These are phyloP conservation scores for Alternaria consortialis DNA, from an alignment of 2,329 filamentous ascomycete genomes.

Conservation along the genomic window DNA sequence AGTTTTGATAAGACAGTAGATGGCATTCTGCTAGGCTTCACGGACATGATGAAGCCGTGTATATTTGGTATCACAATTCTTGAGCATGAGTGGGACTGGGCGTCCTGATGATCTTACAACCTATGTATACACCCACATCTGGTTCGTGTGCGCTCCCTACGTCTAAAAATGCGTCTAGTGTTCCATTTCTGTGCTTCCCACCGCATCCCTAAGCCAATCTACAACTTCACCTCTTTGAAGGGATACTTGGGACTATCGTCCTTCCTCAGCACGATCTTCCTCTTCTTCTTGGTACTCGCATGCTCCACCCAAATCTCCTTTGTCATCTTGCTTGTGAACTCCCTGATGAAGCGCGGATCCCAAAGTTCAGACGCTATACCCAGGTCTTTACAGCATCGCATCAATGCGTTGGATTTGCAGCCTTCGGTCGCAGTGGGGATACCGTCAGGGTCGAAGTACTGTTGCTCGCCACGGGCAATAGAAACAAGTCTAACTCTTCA, in stretches of 20 bases:
- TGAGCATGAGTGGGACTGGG: constrained; percentile 2
- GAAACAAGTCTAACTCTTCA: constrained; percentile 76
- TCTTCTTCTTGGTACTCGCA: constrained; percentile 83
- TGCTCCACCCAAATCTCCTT: constrained; percentile 93
- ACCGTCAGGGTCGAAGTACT: constrained; percentile 88
- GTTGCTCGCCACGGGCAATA: constrained; percentile 91
- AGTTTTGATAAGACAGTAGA: constrained; percentile 16
- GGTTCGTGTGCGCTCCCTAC: not conserved
- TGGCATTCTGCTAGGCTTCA: constrained; percentile 8
- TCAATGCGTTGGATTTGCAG: constrained; percentile 96
- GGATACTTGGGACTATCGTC: constrained; percentile 76
- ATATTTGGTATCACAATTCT: constrained; percentile 4
- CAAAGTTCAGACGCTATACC: constrained; percentile 94
- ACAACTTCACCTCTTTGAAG: constrained; percentile 61
- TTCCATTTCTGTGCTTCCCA: not conserved
- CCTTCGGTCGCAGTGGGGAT: constrained; percentile 96
- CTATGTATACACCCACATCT: not conserved
- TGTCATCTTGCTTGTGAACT: constrained; percentile 77
- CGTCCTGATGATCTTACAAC: constrained; percentile 6
- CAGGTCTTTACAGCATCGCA: constrained; percentile 98
- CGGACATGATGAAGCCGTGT: constrained; percentile 8
- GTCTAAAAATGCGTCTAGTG: constrained; percentile 3
- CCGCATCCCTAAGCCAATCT: not conserved
- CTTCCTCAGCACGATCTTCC: constrained; percentile 86
- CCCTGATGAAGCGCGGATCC: constrained; percentile 90